phyloP scores from a whole-genome alignment of 192 early-diverging fungal genomes.

The Coemansia sp. region DNA sequence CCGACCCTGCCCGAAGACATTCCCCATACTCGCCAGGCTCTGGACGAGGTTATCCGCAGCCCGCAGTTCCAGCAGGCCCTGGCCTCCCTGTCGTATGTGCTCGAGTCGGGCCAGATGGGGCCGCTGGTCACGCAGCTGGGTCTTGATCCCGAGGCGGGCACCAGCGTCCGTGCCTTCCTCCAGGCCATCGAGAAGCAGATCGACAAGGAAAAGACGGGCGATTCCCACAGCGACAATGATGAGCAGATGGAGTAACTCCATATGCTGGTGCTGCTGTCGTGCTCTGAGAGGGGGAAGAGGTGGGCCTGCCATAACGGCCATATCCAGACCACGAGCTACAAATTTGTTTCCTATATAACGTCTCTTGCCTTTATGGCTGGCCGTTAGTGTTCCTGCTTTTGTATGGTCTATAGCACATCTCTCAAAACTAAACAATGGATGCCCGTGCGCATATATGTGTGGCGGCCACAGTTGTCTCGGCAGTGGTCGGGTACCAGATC shows the following conservation, averaged over 20 bases:
- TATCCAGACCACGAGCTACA: no score
- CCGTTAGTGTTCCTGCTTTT: no score
- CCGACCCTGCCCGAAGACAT: constrained; percentile 39
- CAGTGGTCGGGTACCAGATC: neutral
- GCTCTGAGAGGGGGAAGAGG: no score
- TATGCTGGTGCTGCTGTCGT: no score
- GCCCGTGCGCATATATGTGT: neutral
- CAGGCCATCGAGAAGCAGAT: constrained; percentile 40
- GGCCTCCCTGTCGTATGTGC: constrained; percentile 29
- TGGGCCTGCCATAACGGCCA: no score
- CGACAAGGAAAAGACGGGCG: constrained; percentile 16
- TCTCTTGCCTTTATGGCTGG: no score
- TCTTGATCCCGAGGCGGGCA: constrained; percentile 32
- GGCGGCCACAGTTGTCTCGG: neutral
- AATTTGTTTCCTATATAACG: no score
- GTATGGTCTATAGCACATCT: neutral
- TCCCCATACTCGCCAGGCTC: constrained; percentile 1
- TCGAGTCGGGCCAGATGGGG: constrained; percentile 45
- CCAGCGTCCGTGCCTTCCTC: constrained; percentile 43
- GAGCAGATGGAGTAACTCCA: constrained; percentile 18
- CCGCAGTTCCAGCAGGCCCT: constrained; percentile 51
- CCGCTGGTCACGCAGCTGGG: constrained; percentile 46
- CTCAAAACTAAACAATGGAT: constrained; percentile 10
- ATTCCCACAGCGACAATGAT: constrained; percentile 4
- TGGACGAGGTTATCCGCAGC: constrained; percentile 34